Evolutionary conservation across 352 stramenopile genomes (phyloP).

Genomic region (Phytopythium ostracodes): DNA sequence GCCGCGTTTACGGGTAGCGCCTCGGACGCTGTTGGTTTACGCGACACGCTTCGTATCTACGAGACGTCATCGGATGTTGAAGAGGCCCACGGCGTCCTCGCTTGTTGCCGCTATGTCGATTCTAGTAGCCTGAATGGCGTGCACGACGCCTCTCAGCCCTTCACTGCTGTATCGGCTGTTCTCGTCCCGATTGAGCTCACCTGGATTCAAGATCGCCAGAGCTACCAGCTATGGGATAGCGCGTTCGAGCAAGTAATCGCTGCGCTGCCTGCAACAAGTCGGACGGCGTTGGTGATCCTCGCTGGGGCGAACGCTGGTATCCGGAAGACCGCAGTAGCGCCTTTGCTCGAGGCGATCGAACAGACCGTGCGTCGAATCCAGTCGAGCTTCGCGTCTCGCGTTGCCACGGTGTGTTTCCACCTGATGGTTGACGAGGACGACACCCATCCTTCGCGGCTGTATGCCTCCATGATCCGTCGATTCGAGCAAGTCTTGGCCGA

Average conservation of each 20-base stretch:
- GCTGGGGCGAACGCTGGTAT: conserved; percentile 33
- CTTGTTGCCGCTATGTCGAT: conserved; percentile 67
- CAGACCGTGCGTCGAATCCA: conserved; percentile 26
- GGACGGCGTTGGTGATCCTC: conserved; percentile 36
- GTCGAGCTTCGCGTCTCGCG: conserved; percentile 11
- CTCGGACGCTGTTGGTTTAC: conserved; percentile 16
- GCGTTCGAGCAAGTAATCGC: conserved; percentile 30
- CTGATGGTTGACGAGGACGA: conserved; percentile 9
- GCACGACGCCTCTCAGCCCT: conserved; percentile 15
- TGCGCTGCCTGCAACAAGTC: conserved; percentile 23
- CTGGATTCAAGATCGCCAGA: conserved; percentile 25
- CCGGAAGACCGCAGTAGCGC: conserved; percentile 11
- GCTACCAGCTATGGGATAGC: conserved; percentile 35
- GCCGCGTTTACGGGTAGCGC: conserved; percentile 4
- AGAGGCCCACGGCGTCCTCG: conserved; percentile 15
- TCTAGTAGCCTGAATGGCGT: conserved; percentile 16
- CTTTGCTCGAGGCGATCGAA: conserved; percentile 20
- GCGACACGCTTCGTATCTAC: conserved; percentile 24
- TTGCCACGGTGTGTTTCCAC: conserved; percentile 25
- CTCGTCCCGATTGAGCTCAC: conserved; percentile 56
- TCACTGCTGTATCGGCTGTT: conserved; percentile 46
- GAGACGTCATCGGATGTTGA: conserved; percentile 13
- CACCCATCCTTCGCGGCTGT: conserved; percentile 6
- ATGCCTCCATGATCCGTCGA: conserved; percentile 14
- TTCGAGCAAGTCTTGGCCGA: conserved; percentile 26